Evolutionary conservation across 1,139 yeast genomes (phyloP).

Genomic region (Hansenula lynferdii): DNA sequence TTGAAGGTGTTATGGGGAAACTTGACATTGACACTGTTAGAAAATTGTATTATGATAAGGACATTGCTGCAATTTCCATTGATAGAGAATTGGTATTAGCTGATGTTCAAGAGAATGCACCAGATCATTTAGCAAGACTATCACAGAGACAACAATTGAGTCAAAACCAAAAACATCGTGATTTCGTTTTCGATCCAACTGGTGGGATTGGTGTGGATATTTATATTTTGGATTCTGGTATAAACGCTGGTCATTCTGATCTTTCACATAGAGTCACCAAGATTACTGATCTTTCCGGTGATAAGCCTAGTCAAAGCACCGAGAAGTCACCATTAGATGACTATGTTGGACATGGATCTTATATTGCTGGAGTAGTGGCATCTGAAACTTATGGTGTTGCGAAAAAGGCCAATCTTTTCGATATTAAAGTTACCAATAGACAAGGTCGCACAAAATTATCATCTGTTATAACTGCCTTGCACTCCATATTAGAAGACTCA

Average conservation of each 20-base stretch:
- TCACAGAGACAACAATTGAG: slow-evolving; percentile 31
- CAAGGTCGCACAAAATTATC: slow-evolving; percentile 47
- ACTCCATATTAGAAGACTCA: slow-evolving; percentile 34
- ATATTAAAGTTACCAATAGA: slow-evolving; percentile 47
- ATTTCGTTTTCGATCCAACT: slow-evolving; percentile 22
- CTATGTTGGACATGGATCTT: slow-evolving; percentile 41
- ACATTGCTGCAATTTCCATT: slow-evolving; percentile 24
- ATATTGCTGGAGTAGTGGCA: slow-evolving; percentile 55
- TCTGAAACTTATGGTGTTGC: slow-evolving; percentile 60
- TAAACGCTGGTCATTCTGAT: slow-evolving; percentile 30
- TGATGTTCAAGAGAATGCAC: slow-evolving; percentile 36
- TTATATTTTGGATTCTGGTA: slow-evolving; percentile 39
- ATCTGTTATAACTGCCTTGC: slow-evolving; percentile 43
- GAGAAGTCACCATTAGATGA: slow-evolving; percentile 16
- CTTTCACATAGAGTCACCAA: slow-evolving; percentile 31
- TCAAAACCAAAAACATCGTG: slow-evolving; percentile 8
- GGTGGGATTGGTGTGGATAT: slow-evolving; percentile 41
- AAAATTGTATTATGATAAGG: slow-evolving; percentile 19
- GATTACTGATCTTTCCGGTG: slow-evolving; percentile 24
- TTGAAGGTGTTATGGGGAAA: slow-evolving; percentile 25
- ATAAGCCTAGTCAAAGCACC: slow-evolving; percentile 7
- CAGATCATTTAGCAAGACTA: slow-evolving; percentile 43
- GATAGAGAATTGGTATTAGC: slow-evolving; percentile 25
- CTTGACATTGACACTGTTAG: slow-evolving; percentile 18
- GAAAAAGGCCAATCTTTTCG: slow-evolving; percentile 56